Evolutionary conservation across 2,329 filamentous ascomycete genomes (phyloP).

Genomic region (Neonectria coccinea): DNA sequence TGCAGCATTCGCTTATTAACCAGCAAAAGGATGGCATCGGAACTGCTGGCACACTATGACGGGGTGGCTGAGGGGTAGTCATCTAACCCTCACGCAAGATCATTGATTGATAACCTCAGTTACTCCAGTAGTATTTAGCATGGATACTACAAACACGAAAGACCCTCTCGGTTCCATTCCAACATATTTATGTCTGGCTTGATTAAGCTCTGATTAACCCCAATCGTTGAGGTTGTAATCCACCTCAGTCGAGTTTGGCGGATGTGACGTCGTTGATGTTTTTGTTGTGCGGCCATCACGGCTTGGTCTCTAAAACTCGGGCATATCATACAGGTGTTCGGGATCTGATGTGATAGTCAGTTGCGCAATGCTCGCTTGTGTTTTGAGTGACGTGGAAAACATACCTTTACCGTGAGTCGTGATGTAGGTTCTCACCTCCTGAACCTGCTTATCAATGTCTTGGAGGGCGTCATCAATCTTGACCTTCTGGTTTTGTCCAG

Average conservation of each 20-base stretch:
- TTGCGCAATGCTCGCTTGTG: not conserved
- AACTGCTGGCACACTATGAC: no score
- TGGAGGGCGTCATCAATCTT: constrained; percentile 59
- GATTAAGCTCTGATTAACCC: not conserved
- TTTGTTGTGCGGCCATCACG: not conserved
- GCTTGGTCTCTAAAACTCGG: not conserved
- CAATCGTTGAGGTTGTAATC: not conserved
- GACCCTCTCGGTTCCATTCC: no score
- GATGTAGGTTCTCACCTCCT: constrained; percentile 65
- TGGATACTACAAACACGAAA: not conserved
- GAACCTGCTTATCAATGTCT: constrained; percentile 62
- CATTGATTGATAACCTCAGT: no score
- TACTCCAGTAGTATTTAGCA: not conserved
- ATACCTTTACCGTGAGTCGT: constrained; percentile 62
- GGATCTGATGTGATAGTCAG: not conserved
- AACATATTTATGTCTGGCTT: not conserved
- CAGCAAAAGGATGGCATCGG: no score
- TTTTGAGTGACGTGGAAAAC: not conserved
- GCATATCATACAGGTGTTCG: not conserved
- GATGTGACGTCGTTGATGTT: no score
- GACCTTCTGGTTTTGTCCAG: constrained; percentile 61
- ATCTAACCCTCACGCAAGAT: no score
- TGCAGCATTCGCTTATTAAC: no score
- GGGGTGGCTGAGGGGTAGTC: no score
- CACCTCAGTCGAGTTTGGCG: not conserved